These are phyloP conservation scores for Fusarium virguliforme DNA, from an alignment of 2,329 filamentous ascomycete genomes.

Conservation along the genomic window DNA sequence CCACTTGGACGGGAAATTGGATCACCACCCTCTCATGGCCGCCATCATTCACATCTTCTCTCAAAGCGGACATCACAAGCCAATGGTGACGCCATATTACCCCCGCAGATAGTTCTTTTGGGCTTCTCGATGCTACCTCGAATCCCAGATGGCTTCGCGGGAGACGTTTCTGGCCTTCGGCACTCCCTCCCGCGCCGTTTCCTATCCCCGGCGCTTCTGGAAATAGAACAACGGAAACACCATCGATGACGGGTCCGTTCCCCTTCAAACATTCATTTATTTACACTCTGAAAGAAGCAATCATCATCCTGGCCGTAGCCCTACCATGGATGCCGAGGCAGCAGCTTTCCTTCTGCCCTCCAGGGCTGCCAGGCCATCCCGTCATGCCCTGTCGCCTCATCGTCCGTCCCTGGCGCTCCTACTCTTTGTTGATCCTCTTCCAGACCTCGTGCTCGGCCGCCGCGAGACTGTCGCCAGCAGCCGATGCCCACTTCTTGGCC, in stretches of 20 bases:
- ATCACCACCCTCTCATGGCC: slow-evolving; percentile 35
- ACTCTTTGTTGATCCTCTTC: slow-evolving; percentile 74
- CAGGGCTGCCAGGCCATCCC: not conserved
- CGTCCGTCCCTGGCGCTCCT: slow-evolving; percentile 34
- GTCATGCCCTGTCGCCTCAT: slow-evolving; percentile 6
- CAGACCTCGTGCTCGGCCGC: slow-evolving; percentile 75
- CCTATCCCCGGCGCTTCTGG: slow-evolving; percentile 40
- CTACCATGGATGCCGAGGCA: slow-evolving; percentile 33
- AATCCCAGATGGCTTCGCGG: slow-evolving; percentile 30
- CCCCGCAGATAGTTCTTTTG: slow-evolving; percentile 44
- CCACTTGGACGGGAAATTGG: slow-evolving; percentile 50
- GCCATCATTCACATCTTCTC: slow-evolving; percentile 43
- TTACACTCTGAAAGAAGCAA: slow-evolving; percentile 43
- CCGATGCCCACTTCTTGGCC: slow-evolving; percentile 72
- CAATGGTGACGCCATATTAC: slow-evolving; percentile 42
- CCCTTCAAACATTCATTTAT: slow-evolving; percentile 49
- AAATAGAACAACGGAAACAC: slow-evolving; percentile 51
- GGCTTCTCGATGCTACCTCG: slow-evolving; percentile 34
- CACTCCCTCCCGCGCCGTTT: slow-evolving; percentile 34
- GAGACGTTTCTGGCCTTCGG: slow-evolving; percentile 33
- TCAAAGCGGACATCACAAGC: slow-evolving; percentile 48
- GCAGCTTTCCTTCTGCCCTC: slow-evolving; percentile 11
- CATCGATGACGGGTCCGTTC: slow-evolving; percentile 36
- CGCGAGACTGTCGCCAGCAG: slow-evolving; percentile 71
- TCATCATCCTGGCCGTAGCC: slow-evolving; percentile 40